A percentile compares a stretch with the other conserved stretches of the same genome.
Evolutionary conservation across 2,329 filamentous ascomycete genomes (phyloP).

Genomic region (Aspergillus thermomutatus): DNA sequence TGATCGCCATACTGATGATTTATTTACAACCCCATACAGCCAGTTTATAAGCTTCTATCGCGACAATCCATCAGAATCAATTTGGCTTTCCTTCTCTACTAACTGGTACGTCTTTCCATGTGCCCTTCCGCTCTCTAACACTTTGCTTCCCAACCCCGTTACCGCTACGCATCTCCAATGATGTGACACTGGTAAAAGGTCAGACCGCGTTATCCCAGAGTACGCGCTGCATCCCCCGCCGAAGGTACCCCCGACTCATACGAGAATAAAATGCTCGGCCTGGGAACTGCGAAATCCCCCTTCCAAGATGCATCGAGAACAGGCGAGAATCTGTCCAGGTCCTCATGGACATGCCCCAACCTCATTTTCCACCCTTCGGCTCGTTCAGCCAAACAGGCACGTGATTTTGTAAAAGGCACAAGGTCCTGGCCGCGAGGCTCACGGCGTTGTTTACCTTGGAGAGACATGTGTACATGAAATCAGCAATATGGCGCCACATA

Average conservation of each 20-base stretch:
- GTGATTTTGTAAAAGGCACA: conserved; percentile 23
- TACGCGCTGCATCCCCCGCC: conserved; percentile 8
- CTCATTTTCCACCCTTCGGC: not conserved
- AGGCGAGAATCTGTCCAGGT: not conserved
- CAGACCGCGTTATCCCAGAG: conserved; percentile 30
- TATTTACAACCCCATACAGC: not conserved
- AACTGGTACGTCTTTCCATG: conserved; percentile 6
- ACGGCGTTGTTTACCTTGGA: conserved; percentile 24
- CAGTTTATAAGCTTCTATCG: not conserved
- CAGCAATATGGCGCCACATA: conserved; percentile 24
- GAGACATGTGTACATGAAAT: conserved; percentile 25
- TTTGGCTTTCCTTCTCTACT: not conserved
- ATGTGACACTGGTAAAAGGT: conserved; percentile 48
- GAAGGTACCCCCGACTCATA: conserved; percentile 20
- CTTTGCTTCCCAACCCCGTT: not conserved
- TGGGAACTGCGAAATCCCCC: conserved; percentile 9
- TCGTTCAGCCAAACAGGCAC: conserved; percentile 19
- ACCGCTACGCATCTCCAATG: conserved; percentile 33
- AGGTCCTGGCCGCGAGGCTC: conserved; percentile 21
- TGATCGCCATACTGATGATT: not conserved
- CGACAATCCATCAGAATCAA: not conserved
- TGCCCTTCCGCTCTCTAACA: not conserved
- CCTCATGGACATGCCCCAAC: conserved; percentile 1
- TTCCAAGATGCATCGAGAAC: not conserved
- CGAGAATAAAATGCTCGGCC: conserved; percentile 2